Percentiles rank a stretch among this genome's conserved stretches.
These are phyloP conservation scores for Peronospora destructor DNA, from an alignment of 352 stramenopile genomes.

Conservation along the genomic window DNA sequence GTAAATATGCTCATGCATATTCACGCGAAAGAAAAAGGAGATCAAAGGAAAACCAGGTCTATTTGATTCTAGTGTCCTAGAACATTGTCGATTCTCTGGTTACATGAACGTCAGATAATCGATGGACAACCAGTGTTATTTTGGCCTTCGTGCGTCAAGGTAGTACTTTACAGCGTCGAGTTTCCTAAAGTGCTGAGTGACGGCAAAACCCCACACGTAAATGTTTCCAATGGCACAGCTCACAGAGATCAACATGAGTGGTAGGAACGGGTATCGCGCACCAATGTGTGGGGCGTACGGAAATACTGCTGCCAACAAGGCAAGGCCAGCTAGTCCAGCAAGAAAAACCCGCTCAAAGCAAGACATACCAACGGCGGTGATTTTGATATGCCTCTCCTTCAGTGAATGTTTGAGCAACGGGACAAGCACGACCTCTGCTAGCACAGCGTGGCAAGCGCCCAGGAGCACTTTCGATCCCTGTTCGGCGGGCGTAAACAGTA, in stretches of 20 bases:
- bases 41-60: slow-evolving; percentile 13
- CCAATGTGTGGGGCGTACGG: slow-evolving; percentile 35
- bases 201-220: slow-evolving; percentile 63
- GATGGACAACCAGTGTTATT: no score
- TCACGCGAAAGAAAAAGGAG: slow-evolving; percentile 6
- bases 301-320: no score
- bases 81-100: no score
- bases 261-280: slow-evolving; percentile 54
- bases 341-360: slow-evolving; percentile 51
- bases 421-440: slow-evolving; percentile 57
- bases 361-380: slow-evolving; percentile 49
- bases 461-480: slow-evolving; percentile 73
- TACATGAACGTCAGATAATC: no score
- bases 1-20: slow-evolving; percentile 23
- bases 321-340: no score
- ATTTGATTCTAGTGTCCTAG: slow-evolving; percentile 16
- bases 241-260: slow-evolving; percentile 75
- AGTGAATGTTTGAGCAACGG: slow-evolving; percentile 65
- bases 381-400: slow-evolving; percentile 59
- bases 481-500: slow-evolving; percentile 79
- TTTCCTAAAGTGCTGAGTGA: slow-evolving; percentile 62
- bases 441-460: slow-evolving; percentile 44
- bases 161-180: slow-evolving; percentile 66
- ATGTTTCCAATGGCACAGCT: slow-evolving; percentile 63
- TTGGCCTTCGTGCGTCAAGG: slow-evolving; percentile 28